Evolutionary conservation across 805 yeast genomes (phyloP), one percentile per base, ranked within the genome.

Genomic region (Yarrowia sp.): DNA sequence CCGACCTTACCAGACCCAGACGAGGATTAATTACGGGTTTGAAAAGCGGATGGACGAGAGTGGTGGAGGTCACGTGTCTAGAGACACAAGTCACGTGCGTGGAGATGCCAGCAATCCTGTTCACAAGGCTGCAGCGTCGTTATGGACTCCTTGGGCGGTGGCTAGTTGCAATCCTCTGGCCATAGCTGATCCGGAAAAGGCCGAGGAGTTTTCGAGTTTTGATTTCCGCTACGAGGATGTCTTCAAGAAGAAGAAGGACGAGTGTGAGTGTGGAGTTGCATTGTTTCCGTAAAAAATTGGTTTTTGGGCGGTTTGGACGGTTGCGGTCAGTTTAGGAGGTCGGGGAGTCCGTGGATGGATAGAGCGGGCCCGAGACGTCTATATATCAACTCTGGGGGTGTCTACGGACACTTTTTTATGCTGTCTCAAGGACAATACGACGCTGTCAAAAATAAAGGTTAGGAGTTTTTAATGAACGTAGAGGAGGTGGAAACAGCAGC

Each of bases 141-240:
- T 54, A 5, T 54, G 61, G 61, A 54, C 61, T 7, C 61, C 61
- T 14, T 54, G 61, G 61, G 46, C 46, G 1, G 46, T 54, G 2
- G 61, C 61, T 9, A 36, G 46, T 3, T 54, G 61, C 26, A 38
- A 38, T 38, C 61, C 61, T 3, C 46, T 54, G 14, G 16, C 35
- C 2, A 2, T 38, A 3, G 26, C 59, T 2, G 59, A 52, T 19
- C 59, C 59, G 1, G 24, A 35, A 4, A 17, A 17, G 3, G 59
- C 59, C 17, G 46, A 54, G 44, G 61, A 54, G 35, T 38, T 54
- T 26, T 32, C 41, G 1, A 19, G 35, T 7, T 54, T 54, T 36
- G 61, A 54, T 24, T 38, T 54, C 35, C 46, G 61, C 8, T 54
- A 54, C 21, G 46, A 54, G 46, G 61, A 54, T 14, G 61, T 38